These are phyloP conservation scores for Passiflora organensis DNA, from an alignment of 345 rosid species.

Conservation along the genomic window DNA sequence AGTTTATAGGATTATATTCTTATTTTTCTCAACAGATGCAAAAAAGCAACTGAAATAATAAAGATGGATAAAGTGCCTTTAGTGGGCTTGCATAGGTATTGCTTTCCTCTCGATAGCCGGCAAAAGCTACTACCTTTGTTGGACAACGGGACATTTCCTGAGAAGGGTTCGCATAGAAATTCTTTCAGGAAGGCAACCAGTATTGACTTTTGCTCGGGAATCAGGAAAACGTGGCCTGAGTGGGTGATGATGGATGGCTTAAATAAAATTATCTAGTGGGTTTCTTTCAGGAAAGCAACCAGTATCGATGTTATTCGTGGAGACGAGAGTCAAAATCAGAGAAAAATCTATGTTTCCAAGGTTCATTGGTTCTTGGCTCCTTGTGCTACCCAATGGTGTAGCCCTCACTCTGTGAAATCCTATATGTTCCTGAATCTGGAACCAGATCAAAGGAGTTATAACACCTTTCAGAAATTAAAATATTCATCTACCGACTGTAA, in stretches of 20 bases:
- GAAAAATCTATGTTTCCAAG: too few species aligned
- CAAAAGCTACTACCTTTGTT: slow-evolving; percentile 1
- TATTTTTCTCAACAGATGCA: background rate
- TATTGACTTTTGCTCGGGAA: slow-evolving; percentile 5
- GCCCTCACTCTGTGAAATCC: too few species aligned
- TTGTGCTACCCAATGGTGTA: too few species aligned
- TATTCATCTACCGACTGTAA: too few species aligned
- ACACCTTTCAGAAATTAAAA: too few species aligned
- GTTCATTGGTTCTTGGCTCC: too few species aligned
- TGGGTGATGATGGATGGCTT: background rate
- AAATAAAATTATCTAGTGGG: background rate
- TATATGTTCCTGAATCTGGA: too few species aligned
- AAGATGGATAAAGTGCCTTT: slow-evolving; percentile 1
- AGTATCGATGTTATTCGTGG: too few species aligned
- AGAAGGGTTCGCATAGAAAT: slow-evolving; percentile 8
- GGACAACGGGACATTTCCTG: slow-evolving; percentile 4
- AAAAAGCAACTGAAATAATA: background rate
- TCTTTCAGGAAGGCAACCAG: background rate
- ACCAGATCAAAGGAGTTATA: too few species aligned
- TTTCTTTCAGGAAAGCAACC: too few species aligned
- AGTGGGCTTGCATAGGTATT: background rate
- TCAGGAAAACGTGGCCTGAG: background rate
- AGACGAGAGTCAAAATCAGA: too few species aligned
- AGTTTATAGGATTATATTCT: too few species aligned
- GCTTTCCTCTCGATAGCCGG: background rate